Evolutionary conservation across 306 rosid species (phyloP), one percentile per base, ranked within the genome.

Genomic region (Fragaria nilgerrensis): DNA sequence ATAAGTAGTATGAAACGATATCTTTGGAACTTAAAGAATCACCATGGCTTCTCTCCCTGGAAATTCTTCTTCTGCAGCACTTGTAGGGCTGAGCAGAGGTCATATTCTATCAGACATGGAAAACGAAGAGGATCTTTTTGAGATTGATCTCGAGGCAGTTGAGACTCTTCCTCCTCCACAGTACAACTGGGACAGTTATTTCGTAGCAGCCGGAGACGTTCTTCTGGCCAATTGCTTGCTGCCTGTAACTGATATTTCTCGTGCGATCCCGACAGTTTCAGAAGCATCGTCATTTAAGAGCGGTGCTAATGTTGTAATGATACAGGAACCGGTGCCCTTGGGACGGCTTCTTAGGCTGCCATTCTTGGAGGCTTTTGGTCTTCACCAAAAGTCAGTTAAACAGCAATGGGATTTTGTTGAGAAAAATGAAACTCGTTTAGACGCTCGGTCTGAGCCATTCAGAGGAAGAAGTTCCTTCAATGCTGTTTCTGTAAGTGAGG

Each of bases 191-290:
- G 88, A 80, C 61, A 82, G 82, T 75, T 70, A 59, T 50, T 69
- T 66, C 74, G 79, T 79, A 32, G 76, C 88, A 5, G 71, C 84
- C 0, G 73, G 82, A 47, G 88, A 80, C 61, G 97, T 89, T 13
- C 94, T 86, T 68, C 80, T 90, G 8, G 97, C 97, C 6, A 90
- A 93, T 75, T 90, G 94, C 71, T 74, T 93, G 65, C 17, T 90
- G 47, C 96, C 94, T 15, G 86, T 84, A 9, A 82, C 94, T 0
- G 86, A 89, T 62, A 43, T 90, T 43, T 93, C 91, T n/a, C 41
- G 80, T 27, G 92, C 94, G 22, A 52, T 90, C 47, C 97, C 96
- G 2, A 85, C 70, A 78, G 80, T n/a, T 29, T 68, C 84, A 0
- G 64, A 70, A 36, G 34, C 83, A 5, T 23, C 70, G 25, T 7